Evolutionary conservation across 1,284 basidiomycete species (phyloP).

Genomic region (Trichosporon sp.): DNA sequence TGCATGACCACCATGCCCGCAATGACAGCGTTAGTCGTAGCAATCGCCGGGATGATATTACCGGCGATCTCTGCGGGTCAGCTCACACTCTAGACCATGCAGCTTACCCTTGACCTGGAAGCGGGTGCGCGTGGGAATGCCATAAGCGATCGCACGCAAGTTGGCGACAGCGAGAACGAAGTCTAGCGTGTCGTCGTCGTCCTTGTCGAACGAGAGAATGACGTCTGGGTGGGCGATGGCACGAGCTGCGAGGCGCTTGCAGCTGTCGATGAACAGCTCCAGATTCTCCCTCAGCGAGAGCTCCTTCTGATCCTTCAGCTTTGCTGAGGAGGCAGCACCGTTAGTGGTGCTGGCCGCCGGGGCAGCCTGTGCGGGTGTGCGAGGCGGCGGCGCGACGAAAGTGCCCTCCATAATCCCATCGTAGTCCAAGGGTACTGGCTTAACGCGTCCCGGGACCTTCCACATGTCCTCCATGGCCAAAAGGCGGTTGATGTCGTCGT

Average conservation of each 20-base stretch:
- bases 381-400: slow-evolving; percentile 60
- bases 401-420: slow-evolving; percentile 67
- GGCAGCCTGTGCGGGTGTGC: slow-evolving; percentile 36
- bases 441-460: slow-evolving; percentile 70
- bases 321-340: slow-evolving; percentile 37
- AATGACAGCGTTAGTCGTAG: slow-evolving; percentile 97
- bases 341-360: slow-evolving; percentile 30
- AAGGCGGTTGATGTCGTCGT: slow-evolving; percentile 82
- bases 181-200: slow-evolving; percentile 94
- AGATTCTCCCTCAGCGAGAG: slow-evolving; percentile 77
- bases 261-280: slow-evolving; percentile 77
- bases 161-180: slow-evolving; percentile 96
- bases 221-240: slow-evolving; percentile 71
- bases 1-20: slow-evolving; percentile 93
- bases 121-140: slow-evolving; percentile 82
- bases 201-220: slow-evolving; percentile 89
- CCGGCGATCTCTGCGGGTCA: slow-evolving; percentile 86
- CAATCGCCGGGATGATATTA: slow-evolving; percentile 98
- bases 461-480: slow-evolving; percentile 98
- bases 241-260: slow-evolving; percentile 74
- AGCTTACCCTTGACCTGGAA: slow-evolving; percentile 90
- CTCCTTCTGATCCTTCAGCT: slow-evolving; percentile 76
- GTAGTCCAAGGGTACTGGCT: slow-evolving; percentile 81
- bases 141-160: slow-evolving; percentile 84
- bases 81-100: background rate